A percentile compares a stretch with the other conserved stretches of the same genome.
phyloP scores from a whole-genome alignment of 2,329 filamentous ascomycete species.

The Trichoderma gracile region DNA sequence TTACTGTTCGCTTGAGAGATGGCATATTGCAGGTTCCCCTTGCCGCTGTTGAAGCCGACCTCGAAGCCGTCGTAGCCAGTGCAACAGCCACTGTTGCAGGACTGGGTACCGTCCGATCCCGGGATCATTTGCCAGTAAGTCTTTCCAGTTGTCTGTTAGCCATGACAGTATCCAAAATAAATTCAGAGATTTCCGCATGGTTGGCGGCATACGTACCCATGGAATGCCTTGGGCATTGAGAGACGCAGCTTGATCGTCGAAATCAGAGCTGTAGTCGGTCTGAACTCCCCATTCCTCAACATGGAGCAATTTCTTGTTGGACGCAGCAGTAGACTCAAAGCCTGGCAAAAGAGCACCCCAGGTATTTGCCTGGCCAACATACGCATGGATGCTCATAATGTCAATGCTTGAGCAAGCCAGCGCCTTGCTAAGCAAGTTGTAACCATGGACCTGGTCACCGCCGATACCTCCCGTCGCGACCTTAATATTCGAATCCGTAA shows the following conservation, averaged over 20 bases:
- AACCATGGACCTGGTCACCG: conserved; percentile 36
- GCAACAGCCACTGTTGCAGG: conserved; percentile 8
- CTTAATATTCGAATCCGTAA: conserved; percentile 34
- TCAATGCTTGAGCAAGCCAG: conserved; percentile 35
- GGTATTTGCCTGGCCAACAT: conserved; percentile 1
- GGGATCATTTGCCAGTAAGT: conserved; percentile 17
- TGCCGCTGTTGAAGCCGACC: conserved; percentile 15
- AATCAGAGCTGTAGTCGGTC: neutral
- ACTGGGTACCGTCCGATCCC: neutral
- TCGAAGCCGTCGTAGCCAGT: conserved; percentile 10
- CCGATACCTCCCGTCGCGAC: conserved; percentile 38
- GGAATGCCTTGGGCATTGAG: neutral
- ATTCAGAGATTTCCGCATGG: neutral
- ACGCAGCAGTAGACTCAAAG: neutral
- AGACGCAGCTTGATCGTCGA: neutral
- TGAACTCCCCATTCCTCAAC: conserved; percentile 23
- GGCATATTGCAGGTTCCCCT: conserved; percentile 5
- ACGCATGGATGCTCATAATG: conserved; percentile 20
- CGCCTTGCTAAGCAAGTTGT: conserved; percentile 34
- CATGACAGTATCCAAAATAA: neutral
- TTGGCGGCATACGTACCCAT: neutral
- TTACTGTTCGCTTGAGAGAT: neutral
- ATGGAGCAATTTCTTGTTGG: conserved; percentile 19
- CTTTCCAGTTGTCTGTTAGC: neutral
- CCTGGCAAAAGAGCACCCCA: neutral